Percentiles rank a stretch among this genome's conserved stretches.
Evolutionary conservation across 352 stramenopile species (phyloP).

Genomic region (Pythium utonaiense): DNA sequence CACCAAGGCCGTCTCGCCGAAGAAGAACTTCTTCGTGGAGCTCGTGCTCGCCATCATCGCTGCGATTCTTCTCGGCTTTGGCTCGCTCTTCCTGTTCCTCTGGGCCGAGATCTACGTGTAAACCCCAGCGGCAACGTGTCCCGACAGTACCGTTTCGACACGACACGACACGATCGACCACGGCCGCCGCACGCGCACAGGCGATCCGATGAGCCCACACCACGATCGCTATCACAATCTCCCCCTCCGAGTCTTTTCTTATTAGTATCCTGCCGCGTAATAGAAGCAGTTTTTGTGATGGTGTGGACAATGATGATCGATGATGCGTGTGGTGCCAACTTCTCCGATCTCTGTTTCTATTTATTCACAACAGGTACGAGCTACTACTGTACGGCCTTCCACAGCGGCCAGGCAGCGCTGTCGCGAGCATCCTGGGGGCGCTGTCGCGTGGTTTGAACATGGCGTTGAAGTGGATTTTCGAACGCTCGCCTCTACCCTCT

Average conservation of each 20-base stretch:
- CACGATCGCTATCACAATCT: neutral
- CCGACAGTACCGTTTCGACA: too few species aligned
- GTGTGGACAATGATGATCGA: neutral
- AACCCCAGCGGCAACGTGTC: constrained; percentile 1
- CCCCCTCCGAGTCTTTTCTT: constrained; percentile 1
- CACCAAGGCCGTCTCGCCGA: constrained; percentile 61
- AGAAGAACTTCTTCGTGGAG: constrained; percentile 80
- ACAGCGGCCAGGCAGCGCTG: neutral
- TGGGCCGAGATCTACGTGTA: constrained; percentile 89
- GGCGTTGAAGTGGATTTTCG: neutral
- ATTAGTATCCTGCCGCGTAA: constrained; percentile 3
- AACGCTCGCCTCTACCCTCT: neutral
- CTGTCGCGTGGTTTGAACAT: neutral
- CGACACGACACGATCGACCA: too few species aligned
- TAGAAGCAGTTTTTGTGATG: constrained; percentile 4
- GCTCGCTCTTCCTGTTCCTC: constrained; percentile 84
- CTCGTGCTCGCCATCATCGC: constrained; percentile 61
- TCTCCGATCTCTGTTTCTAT: constrained; percentile 1
- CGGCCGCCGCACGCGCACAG: too few species aligned
- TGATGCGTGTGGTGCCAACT: neutral
- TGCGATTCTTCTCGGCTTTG: constrained; percentile 72
- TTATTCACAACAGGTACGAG: constrained; percentile 3
- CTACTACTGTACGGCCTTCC: constrained; percentile 2
- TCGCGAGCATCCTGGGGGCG: neutral
- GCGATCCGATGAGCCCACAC: neutral